phyloP scores from a whole-genome alignment of 2,329 filamentous ascomycete species.

The Aspergillus sp. region DNA sequence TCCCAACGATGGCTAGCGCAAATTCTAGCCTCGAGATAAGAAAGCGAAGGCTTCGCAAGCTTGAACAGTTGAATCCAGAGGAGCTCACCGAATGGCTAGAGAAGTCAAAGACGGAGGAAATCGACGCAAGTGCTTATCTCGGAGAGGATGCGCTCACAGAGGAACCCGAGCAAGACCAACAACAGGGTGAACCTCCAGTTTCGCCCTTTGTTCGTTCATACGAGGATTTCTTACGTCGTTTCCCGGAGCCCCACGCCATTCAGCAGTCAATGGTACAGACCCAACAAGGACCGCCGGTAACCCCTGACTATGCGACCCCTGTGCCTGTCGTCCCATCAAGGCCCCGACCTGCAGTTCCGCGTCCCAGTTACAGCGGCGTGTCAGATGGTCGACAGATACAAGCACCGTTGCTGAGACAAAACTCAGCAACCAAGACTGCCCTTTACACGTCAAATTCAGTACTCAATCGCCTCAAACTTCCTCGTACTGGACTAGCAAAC shows the following conservation, averaged over 20 bases:
- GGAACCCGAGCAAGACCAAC: slow-evolving; percentile 44
- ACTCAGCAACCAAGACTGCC: slow-evolving; percentile 45
- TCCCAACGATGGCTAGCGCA: slow-evolving; percentile 51
- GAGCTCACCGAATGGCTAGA: slow-evolving; percentile 82
- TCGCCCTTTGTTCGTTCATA: slow-evolving; percentile 65
- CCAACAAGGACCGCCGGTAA: slow-evolving; percentile 27
- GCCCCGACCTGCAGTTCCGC: slow-evolving; percentile 66
- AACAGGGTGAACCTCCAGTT: slow-evolving; percentile 46
- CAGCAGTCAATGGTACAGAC: slow-evolving; percentile 57
- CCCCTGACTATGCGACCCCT: slow-evolving; percentile 34
- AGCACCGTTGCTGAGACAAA: slow-evolving; percentile 44
- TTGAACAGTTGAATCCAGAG: slow-evolving; percentile 72
- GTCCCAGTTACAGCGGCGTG: slow-evolving; percentile 78
- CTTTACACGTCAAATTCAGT: slow-evolving; percentile 43
- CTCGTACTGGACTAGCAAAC: slow-evolving; percentile 75
- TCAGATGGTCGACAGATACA: slow-evolving; percentile 58
- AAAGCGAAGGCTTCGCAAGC: slow-evolving; percentile 58
- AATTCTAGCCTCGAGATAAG: slow-evolving; percentile 55
- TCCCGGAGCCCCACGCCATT: slow-evolving; percentile 67
- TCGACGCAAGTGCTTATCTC: slow-evolving; percentile 43
- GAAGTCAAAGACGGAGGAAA: slow-evolving; percentile 67
- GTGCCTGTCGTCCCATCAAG: slow-evolving; percentile 63
- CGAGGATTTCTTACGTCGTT: slow-evolving; percentile 81
- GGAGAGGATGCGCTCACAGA: slow-evolving; percentile 39
- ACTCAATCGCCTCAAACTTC: slow-evolving; percentile 50